Conservation (phyloP, 2,329 filamentous ascomycete genomes). For the Neoscytalidium dimidiatum region DNA sequence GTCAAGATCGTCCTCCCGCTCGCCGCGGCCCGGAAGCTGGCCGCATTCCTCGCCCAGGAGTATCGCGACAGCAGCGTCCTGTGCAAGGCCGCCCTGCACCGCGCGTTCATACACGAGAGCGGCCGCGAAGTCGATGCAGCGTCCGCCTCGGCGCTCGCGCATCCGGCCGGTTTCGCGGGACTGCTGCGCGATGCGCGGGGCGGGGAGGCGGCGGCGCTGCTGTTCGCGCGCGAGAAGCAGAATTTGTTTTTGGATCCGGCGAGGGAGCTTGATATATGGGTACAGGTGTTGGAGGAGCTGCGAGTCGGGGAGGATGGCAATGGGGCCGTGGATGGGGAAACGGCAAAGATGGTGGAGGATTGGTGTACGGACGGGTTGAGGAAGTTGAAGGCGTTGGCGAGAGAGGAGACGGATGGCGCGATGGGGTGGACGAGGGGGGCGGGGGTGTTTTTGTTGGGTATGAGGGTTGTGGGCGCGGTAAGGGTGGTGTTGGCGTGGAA, state of each 20-base stretch:
- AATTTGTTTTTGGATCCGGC: constrained; percentile 91
- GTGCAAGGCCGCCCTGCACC: constrained; percentile 34
- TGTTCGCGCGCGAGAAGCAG: constrained; percentile 89
- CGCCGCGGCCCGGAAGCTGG: constrained; percentile 7
- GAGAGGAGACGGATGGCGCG: constrained; percentile 56
- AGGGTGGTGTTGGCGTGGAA: constrained; percentile 34
- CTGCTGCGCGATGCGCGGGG: constrained; percentile 37
- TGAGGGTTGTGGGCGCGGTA: constrained; percentile 45
- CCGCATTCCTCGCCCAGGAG: constrained; percentile 33
- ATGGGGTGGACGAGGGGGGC: constrained; percentile 73
- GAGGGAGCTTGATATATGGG: constrained; percentile 57
- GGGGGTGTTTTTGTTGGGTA: constrained; percentile 64
- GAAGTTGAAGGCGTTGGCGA: constrained; percentile 1
- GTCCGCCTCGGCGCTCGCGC: constrained; percentile 26
- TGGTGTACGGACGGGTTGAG: not conserved
- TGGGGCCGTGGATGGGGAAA: not conserved
- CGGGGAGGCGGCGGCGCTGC: constrained; percentile 56
- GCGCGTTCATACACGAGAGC: not conserved
- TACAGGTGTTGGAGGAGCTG: not conserved
- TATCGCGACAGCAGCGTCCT: constrained; percentile 39
- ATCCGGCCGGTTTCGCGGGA: not conserved
- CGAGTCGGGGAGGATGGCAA: not conserved
- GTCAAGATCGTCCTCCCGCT: constrained; percentile 36
- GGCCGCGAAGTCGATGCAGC: not conserved
- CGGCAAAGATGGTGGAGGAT: not conserved